Evolutionary conservation across 371 early-diverging fungal genomes (phyloP).

Genomic region (Mucor racemosus): DNA sequence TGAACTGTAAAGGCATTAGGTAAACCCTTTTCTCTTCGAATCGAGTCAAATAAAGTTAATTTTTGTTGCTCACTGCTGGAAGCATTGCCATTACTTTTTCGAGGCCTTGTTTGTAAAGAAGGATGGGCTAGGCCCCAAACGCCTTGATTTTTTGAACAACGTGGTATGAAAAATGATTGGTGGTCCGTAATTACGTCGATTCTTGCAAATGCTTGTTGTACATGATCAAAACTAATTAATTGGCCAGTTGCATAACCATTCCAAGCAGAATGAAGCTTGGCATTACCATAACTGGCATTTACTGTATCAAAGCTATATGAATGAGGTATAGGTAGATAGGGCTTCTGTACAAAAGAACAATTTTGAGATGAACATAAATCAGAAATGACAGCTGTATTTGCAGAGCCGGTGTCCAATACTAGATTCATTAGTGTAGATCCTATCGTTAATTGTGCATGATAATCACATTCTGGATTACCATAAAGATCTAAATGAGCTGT

Average conservation of each 20-base stretch:
- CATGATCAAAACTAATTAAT: slow-evolving; percentile 5
- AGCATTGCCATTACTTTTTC: background rate
- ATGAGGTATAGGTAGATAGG: slow-evolving; percentile 11
- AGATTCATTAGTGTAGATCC: slow-evolving; percentile 17
- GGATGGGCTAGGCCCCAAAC: slow-evolving; percentile 16
- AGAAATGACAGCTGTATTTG: slow-evolving; percentile 15
- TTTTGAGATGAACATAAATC: slow-evolving; percentile 8
- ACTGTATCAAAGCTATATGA: slow-evolving; percentile 9
- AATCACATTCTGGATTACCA: slow-evolving; percentile 19
- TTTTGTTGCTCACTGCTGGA: background rate
- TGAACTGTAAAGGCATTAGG: slow-evolving; percentile 18
- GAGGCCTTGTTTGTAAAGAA: slow-evolving; percentile 9
- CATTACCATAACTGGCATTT: slow-evolving; percentile 15
- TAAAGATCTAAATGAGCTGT: slow-evolving; percentile 15
- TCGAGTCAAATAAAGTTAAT: slow-evolving; percentile 6
- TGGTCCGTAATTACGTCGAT: slow-evolving; percentile 15
- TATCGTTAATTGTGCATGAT: slow-evolving; percentile 16
- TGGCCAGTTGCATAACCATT: slow-evolving; percentile 15
- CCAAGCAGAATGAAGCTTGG: slow-evolving; percentile 14
- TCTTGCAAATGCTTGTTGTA: slow-evolving; percentile 1
- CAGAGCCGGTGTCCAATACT: slow-evolving; percentile 16
- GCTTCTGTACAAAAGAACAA: slow-evolving; percentile 16
- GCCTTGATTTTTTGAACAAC: slow-evolving; percentile 15
- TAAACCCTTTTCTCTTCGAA: slow-evolving; percentile 11
- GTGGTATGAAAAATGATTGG: slow-evolving; percentile 13